phyloP scores from a whole-genome alignment of 78 protist genomes.

The Dictyostelium citrinum region DNA sequence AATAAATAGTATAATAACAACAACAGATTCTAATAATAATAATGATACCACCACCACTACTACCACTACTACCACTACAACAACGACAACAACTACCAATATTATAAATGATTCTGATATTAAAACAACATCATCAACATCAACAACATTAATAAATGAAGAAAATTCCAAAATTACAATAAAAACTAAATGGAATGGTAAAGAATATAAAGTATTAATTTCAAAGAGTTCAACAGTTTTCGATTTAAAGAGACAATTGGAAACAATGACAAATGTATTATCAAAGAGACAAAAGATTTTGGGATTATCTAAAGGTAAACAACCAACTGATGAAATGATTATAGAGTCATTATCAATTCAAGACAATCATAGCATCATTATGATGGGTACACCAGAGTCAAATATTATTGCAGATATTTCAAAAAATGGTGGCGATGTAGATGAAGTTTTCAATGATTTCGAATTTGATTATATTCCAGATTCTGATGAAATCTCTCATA shows the following conservation, averaged over 20 bases:
- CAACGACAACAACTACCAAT: not conserved
- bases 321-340: constrained; percentile 43
- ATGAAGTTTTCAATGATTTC: constrained; percentile 62
- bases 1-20: not conserved
- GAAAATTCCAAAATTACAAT: not conserved
- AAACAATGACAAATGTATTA: constrained; percentile 54
- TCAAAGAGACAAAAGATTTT: constrained; percentile 68
- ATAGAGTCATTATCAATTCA: constrained; percentile 10
- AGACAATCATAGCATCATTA: constrained; percentile 24
- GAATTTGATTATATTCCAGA: constrained; percentile 76
- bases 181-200: constrained; percentile 69
- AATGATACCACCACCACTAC: not conserved
- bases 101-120: not conserved
- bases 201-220: constrained; percentile 30
- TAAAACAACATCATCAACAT: not conserved
- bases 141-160: not conserved
- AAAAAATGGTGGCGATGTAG: not conserved
- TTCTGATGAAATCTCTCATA: constrained; percentile 66
- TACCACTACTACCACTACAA: constrained; percentile 17
- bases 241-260: constrained; percentile 46
- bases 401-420: not conserved
- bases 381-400: constrained; percentile 80
- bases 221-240: not conserved
- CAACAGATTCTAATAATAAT: not conserved
- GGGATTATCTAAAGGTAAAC: constrained; percentile 63